phyloP scores from a whole-genome alignment of 2,329 filamentous ascomycete species.

The Beauveria sp. region DNA sequence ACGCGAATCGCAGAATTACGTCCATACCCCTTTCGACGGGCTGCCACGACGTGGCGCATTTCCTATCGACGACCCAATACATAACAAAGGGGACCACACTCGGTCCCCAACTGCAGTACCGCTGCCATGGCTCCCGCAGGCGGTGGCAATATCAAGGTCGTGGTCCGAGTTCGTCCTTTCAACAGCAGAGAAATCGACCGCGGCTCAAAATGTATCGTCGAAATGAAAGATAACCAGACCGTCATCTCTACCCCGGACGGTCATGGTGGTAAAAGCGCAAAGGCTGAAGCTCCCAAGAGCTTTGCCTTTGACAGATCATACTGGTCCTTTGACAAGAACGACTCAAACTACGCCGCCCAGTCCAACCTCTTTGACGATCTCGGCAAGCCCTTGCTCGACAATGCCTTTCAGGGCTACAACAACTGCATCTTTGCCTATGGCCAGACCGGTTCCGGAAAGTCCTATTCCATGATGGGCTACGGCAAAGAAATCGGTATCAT shows the following conservation, averaged over 20 bases:
- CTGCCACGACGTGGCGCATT: constrained; percentile 1
- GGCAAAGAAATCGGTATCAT: constrained; percentile 94
- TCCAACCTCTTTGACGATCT: constrained; percentile 82
- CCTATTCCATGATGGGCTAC: constrained; percentile 99
- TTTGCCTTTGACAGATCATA: constrained; percentile 98
- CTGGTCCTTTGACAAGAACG: constrained; percentile 88
- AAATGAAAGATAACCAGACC: constrained; percentile 92
- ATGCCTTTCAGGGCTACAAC: constrained; percentile 97
- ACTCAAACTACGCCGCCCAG: constrained; percentile 80
- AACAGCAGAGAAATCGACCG: constrained; percentile 92
- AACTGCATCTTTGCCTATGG: constrained; percentile 99
- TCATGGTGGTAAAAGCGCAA: constrained; percentile 54
- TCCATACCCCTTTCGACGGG: constrained; percentile 3
- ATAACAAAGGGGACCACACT: constrained; percentile 23
- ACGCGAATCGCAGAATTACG: not conserved
- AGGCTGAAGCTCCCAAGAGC: constrained; percentile 66
- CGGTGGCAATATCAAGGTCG: constrained; percentile 98
- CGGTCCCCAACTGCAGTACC: constrained; percentile 26
- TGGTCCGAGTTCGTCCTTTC: constrained; percentile 92
- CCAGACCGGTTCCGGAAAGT: constrained; percentile 96
- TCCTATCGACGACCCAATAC: not conserved
- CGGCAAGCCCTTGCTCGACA: constrained; percentile 84
- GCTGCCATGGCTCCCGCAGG: constrained; percentile 44
- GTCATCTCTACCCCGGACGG: constrained; percentile 68
- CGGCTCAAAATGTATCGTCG: constrained; percentile 90